A percentile compares a stretch with the other conserved stretches of the same genome.
These are phyloP conservation scores for Coemansia sp. DNA, from an alignment of 192 early-diverging fungal genomes.

Conservation along the genomic window DNA sequence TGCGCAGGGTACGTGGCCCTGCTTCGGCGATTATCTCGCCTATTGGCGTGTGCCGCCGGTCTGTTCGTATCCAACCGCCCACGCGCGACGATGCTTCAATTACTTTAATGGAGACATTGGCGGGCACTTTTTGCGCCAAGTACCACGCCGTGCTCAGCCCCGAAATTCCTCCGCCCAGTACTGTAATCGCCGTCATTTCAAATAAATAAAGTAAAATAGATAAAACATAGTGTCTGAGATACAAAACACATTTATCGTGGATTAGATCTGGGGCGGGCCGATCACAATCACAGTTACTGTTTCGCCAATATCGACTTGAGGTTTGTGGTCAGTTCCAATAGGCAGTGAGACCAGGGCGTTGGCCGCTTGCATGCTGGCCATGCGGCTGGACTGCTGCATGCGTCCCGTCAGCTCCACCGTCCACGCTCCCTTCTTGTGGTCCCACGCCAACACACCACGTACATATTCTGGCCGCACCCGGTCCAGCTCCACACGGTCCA, in stretches of 20 bases:
- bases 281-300: slow-evolving; percentile 32
- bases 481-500: slow-evolving; percentile 55
- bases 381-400: slow-evolving; percentile 76
- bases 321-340: slow-evolving; percentile 28
- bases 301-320: slow-evolving; percentile 14
- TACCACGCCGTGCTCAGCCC: slow-evolving; percentile 85
- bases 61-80: slow-evolving; percentile 87
- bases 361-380: slow-evolving; percentile 73
- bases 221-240: background rate
- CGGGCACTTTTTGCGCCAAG: slow-evolving; percentile 56
- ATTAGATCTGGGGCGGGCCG: slow-evolving; percentile 15
- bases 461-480: slow-evolving; percentile 34
- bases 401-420: slow-evolving; percentile 60
- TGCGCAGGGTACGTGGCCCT: slow-evolving; percentile 83
- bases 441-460: slow-evolving; percentile 31
- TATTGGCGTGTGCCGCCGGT: slow-evolving; percentile 29
- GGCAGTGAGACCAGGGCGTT: slow-evolving; percentile 83
- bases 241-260: no score
- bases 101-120: slow-evolving; percentile 63
- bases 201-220: background rate
- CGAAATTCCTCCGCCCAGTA: slow-evolving; percentile 92
- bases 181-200: slow-evolving; percentile 49
- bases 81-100: slow-evolving; percentile 67
- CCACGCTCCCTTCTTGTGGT: slow-evolving; percentile 24
- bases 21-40: slow-evolving; percentile 63